Evolutionary conservation across 805 yeast species (phyloP), one percentile per base, ranked within the genome.

Genomic region (Metschnikowia aberdeeniae): DNA sequence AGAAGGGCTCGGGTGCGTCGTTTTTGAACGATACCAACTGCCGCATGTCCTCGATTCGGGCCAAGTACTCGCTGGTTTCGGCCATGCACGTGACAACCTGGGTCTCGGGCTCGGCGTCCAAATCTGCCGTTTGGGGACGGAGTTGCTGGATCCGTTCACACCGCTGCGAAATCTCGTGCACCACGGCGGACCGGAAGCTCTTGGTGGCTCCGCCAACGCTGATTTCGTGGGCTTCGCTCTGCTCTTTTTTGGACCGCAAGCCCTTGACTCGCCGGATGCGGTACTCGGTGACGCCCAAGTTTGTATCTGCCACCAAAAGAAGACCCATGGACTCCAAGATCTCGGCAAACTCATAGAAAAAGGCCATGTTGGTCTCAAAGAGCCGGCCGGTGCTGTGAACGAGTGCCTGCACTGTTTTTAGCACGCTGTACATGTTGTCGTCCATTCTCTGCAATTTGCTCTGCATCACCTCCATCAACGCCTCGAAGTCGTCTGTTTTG

Each of bases 211-310:
- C 33, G 28, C 10, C 26, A 6, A 36, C n/a, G 4, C 29, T 22
- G 8, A 20, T 14, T 24, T 17, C 30, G 5, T 65, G 64, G 9
- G 60, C 67, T 9, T 64, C 70, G 30, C 24, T 39, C 22, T 30
- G 47, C 19, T 44, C 52, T 43, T 62, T 64, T 44, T 72, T 76
- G 40, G 77, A 75, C 50, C 81, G 71, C 50, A 86, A 66, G 0
- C 97, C 97, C 59, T 86, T 86, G 3, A 89, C 97, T 49, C 97
- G 74, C 39, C 81, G 81, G 26, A 86, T 78, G 41, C 73, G 74
- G 35, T 73, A 68, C 8, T 63, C 68, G 13, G 70, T 66, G 12
- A 44, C 46, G 9, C 62, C 62, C 30, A 46, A 44, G 26, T 53
- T 41, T 9, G 42, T 32, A 34, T 74, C 76, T 40, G 72, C 72